These are phyloP conservation scores for Daldinia bambusicola DNA, from an alignment of 495 filamentous ascomycete species.

Conservation along the genomic window DNA sequence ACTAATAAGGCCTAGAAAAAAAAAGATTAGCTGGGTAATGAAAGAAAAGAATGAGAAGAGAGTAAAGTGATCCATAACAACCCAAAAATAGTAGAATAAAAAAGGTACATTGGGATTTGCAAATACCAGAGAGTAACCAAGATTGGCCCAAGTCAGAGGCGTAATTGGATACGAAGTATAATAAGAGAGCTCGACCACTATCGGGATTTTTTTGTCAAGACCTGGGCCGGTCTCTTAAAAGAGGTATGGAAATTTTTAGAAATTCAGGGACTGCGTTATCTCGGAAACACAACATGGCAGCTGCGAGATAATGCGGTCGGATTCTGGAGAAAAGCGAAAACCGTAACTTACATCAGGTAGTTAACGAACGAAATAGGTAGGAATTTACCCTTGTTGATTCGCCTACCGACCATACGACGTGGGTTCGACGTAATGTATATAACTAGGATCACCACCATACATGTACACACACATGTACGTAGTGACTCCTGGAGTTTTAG, in stretches of 20 bases:
- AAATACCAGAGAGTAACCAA: slow-evolving; percentile 22
- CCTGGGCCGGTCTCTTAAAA: slow-evolving; percentile 8
- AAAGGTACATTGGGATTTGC: slow-evolving; percentile 38
- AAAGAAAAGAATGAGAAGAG: slow-evolving; percentile 5
- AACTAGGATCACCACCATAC: too few species aligned
- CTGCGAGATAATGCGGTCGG: slow-evolving; percentile 11
- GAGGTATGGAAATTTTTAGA: slow-evolving; percentile 23
- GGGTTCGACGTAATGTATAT: slow-evolving; percentile 8
- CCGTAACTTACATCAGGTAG: neutral
- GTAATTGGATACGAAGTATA: slow-evolving; percentile 4
- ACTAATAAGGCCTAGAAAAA: slow-evolving; percentile 26
- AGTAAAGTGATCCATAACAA: slow-evolving; percentile 14
- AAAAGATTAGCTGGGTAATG: slow-evolving; percentile 27
- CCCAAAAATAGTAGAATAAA: slow-evolving; percentile 12
- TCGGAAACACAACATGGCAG: too few species aligned
- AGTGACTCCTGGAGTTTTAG: slow-evolving; percentile 5
- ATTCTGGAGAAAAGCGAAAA: slow-evolving; percentile 26
- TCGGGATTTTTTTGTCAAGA: neutral
- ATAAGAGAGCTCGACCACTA: slow-evolving; percentile 20
- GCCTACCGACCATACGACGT: slow-evolving; percentile 14
- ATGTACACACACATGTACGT: too few species aligned
- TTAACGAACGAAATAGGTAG: slow-evolving; percentile 9
- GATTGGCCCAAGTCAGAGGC: neutral
- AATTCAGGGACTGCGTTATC: too few species aligned
- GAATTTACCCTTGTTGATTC: slow-evolving; percentile 22